A percentile compares a stretch with the other conserved stretches of the same genome.
phyloP scores from a whole-genome alignment of 352 stramenopile species.

The Globisporangium cederbergense region DNA sequence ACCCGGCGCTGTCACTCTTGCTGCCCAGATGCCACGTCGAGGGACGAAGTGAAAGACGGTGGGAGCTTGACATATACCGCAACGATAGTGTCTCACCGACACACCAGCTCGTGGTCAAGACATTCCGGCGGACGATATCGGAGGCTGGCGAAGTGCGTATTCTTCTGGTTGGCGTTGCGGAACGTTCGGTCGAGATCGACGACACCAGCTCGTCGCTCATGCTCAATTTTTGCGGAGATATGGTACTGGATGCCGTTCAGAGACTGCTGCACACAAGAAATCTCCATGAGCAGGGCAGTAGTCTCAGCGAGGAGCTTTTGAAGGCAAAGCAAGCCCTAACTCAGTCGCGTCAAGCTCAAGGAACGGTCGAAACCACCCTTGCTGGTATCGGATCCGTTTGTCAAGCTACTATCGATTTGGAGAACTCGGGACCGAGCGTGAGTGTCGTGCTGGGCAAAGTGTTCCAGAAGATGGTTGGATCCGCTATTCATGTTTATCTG shows the following conservation, averaged over 20 bases:
- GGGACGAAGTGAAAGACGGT: neutral
- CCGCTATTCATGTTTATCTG: neutral
- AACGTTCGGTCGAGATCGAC: neutral
- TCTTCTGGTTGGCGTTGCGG: neutral
- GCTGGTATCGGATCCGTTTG: neutral
- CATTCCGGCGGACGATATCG: neutral
- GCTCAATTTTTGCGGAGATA: neutral
- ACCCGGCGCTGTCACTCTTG: slow-evolving; percentile 10
- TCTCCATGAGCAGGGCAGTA: neutral
- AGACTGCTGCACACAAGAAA: neutral
- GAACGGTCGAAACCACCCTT: neutral
- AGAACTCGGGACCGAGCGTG: neutral
- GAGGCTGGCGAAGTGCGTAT: neutral
- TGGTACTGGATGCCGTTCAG: neutral
- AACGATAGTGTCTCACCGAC: neutral
- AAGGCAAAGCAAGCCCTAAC: neutral
- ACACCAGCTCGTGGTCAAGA: neutral
- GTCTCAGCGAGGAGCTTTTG: neutral
- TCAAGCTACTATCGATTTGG: neutral
- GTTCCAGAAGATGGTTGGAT: neutral
- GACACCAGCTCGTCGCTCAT: neutral
- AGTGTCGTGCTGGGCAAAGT: neutral
- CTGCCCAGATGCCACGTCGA: neutral
- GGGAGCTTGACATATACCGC: neutral
- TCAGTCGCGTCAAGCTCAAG: neutral